These are phyloP conservation scores for Gaeumannomyces sp. DNA, from an alignment of 2,329 filamentous ascomycete species.

Conservation along the genomic window DNA sequence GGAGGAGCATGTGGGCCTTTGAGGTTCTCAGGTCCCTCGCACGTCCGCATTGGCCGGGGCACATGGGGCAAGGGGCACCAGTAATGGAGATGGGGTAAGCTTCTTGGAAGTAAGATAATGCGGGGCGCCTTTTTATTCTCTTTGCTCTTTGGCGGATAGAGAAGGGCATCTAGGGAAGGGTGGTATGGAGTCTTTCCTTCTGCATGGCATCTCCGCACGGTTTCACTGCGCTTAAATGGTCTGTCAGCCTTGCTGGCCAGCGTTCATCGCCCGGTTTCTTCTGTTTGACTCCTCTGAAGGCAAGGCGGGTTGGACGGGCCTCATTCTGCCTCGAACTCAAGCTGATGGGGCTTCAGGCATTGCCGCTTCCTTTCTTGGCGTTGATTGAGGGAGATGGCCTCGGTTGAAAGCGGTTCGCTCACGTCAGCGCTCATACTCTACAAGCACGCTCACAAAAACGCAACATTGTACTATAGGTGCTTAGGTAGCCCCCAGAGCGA, in stretches of 20 bases:
- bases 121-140: neutral
- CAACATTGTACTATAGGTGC: neutral
- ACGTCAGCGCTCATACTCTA: neutral
- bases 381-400: no score
- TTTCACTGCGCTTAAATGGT: neutral
- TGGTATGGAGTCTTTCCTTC: neutral
- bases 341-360: no score
- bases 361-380: neutral
- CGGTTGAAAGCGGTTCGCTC: neutral
- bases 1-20: neutral
- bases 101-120: neutral
- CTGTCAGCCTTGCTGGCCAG: neutral
- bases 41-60: neutral
- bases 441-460: neutral
- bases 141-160: constrained; percentile 6
- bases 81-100: neutral
- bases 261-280: no score
- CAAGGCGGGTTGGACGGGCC: no score
- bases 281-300: neutral
- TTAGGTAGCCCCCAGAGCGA: neutral
- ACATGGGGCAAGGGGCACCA: neutral
- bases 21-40: neutral
- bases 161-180: neutral
- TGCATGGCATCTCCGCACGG: neutral
- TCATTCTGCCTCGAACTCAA: neutral